Percentiles rank a stretch among this genome's conserved stretches.
Evolutionary conservation across 805 yeast species (phyloP).

Genomic region (Hagleromyces aurorensis): DNA sequence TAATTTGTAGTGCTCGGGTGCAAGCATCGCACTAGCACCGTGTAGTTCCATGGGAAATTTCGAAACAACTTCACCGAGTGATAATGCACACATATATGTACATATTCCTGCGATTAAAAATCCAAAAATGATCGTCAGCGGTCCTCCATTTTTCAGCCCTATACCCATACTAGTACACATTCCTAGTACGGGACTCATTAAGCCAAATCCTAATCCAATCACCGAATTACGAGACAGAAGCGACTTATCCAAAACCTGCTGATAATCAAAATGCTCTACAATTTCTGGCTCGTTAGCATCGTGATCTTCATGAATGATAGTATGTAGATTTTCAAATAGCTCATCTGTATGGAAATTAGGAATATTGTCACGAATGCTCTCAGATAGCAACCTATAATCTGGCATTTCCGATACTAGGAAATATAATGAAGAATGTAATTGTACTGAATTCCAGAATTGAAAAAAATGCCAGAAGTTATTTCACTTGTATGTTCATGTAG

Average conservation of each 20-base stretch:
- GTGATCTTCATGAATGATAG: constrained; percentile 31
- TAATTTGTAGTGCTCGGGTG: constrained; percentile 48
- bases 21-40: constrained; percentile 66
- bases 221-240: constrained; percentile 56
- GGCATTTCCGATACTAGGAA: too few species aligned
- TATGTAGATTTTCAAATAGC: constrained; percentile 25
- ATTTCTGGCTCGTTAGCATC: constrained; percentile 42
- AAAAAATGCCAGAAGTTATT: too few species aligned
- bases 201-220: constrained; percentile 69
- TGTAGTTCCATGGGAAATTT: constrained; percentile 73
- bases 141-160: constrained; percentile 69
- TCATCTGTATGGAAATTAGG: constrained; percentile 17
- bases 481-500: too few species aligned
- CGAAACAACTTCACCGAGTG: constrained; percentile 69
- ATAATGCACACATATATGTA: constrained; percentile 56
- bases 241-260: constrained; percentile 61
- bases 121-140: constrained; percentile 68
- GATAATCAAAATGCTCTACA: constrained; percentile 66
- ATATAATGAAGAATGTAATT: too few species aligned
- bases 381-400: constrained; percentile 19
- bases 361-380: constrained; percentile 19
- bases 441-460: too few species aligned
- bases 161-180: constrained; percentile 66
- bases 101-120: constrained; percentile 60
- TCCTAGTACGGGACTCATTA: constrained; percentile 79